Evolutionary conservation across 805 yeast genomes (phyloP), one percentile per base, ranked within the genome.

Genomic region (Kodamaea nitidulidarum): DNA sequence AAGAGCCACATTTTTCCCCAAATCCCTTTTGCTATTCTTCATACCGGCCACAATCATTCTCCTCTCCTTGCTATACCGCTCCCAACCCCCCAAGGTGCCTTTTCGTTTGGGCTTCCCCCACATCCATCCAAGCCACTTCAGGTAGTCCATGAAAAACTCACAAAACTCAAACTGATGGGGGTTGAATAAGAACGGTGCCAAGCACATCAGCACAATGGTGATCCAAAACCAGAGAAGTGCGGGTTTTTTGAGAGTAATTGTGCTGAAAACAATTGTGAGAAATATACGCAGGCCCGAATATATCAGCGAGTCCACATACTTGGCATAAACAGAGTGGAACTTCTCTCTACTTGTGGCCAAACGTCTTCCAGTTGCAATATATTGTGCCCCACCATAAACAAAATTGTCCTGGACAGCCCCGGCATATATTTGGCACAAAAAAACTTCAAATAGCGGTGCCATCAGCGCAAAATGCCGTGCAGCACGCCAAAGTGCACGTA

Each of bases 351-450:
- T 75, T 15, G 88, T 87, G 2, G 98, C 96, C 68, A 90, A 85
- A 1, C 96, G 95, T 63, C 98, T 70, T 2, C 98, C 98, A 2
- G 97, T 88, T 8, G 95, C 81, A 46, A 91, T 84, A 55, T 91
- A 91, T 39, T 80, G 74, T 1, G 98, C 98, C 34, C 95, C 95
- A 3, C 98, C 98, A 63, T 84, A 82, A 1, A 88, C 73, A 36
- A 91, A 69, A 60, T 90, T 93, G 36, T 78, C 76, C 34, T 78
- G 63, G 49, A 91, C 66, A 0, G 96, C 75, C 50, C 78, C 77
- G 3, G 97, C 85, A 58, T 91, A 91, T 7, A 90, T 83, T 61
- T 90, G 96, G 58, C 97, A 88, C 7, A 87, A 96, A 63, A 91
- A 88, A 5, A 91, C 97, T 58, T 91, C 98, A 63, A 91, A 91